These are phyloP conservation scores for Chaetomium globosum DNA, from an alignment of 2,329 filamentous ascomycete genomes.

Conservation along the genomic window DNA sequence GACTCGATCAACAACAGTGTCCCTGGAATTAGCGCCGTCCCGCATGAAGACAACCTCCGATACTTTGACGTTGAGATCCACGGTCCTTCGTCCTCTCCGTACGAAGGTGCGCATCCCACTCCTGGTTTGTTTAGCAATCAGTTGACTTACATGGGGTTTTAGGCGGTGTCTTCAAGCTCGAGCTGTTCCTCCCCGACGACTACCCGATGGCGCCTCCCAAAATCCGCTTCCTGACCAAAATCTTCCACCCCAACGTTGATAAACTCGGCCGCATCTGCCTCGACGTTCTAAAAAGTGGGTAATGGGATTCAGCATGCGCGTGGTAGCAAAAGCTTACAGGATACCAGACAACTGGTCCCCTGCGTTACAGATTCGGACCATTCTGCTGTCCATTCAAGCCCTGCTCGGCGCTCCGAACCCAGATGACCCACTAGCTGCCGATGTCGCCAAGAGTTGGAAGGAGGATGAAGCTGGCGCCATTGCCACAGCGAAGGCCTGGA, in stretches of 20 bases:
- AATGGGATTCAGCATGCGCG: slow-evolving; percentile 10
- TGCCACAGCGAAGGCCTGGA: slow-evolving; percentile 90
- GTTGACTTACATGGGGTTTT: slow-evolving; percentile 23
- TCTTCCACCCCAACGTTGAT: slow-evolving; percentile 99
- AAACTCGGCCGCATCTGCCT: slow-evolving; percentile 96
- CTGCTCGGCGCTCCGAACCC: slow-evolving; percentile 95
- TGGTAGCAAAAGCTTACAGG: slow-evolving; percentile 5
- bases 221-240: slow-evolving; percentile 97
- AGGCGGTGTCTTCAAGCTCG: slow-evolving; percentile 90
- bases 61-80: slow-evolving; percentile 99
- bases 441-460: slow-evolving; percentile 98
- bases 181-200: slow-evolving; percentile 96
- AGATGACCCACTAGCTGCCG: slow-evolving; percentile 96
- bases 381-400: slow-evolving; percentile 97
- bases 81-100: slow-evolving; percentile 87
- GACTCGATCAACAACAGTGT: slow-evolving; percentile 60
- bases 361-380: slow-evolving; percentile 94
- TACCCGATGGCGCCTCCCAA: slow-evolving; percentile 99
- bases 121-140: not conserved
- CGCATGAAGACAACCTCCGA: slow-evolving; percentile 94
- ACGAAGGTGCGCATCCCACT: slow-evolving; percentile 69
- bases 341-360: slow-evolving; percentile 93
- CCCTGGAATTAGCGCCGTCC: slow-evolving; percentile 91
- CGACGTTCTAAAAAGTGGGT: slow-evolving; percentile 91
- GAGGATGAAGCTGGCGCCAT: slow-evolving; percentile 93